Evolutionary conservation across 2,329 filamentous ascomycete genomes (phyloP).

Genomic region (Phyllosticta ampelicida): DNA sequence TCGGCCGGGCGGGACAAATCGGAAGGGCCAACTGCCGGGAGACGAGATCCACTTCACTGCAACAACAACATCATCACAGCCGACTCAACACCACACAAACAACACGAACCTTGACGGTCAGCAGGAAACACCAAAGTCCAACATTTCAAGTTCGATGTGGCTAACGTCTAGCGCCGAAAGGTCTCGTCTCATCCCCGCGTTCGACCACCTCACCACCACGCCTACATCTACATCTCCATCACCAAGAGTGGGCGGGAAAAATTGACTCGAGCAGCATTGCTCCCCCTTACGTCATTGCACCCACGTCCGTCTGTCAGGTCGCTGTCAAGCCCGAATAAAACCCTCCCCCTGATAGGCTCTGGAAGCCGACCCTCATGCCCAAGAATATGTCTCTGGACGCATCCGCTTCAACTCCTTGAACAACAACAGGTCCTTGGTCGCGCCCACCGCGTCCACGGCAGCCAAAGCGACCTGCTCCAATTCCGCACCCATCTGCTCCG

Average conservation of each 20-base stretch:
- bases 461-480: background rate
- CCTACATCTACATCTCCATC: too few species aligned
- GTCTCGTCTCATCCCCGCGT: too few species aligned
- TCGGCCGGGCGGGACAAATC: conserved; percentile 2
- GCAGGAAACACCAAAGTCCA: background rate
- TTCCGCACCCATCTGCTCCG: background rate
- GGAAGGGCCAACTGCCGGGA: background rate
- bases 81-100: background rate
- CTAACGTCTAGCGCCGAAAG: too few species aligned
- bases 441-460: background rate
- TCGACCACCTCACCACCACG: too few species aligned
- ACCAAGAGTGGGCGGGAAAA: too few species aligned
- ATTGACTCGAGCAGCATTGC: too few species aligned
- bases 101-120: background rate
- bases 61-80: background rate
- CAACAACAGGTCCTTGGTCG: background rate
- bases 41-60: background rate
- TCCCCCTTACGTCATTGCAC: too few species aligned
- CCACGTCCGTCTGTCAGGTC: too few species aligned
- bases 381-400: too few species aligned
- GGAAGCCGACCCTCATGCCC: background rate
- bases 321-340: too few species aligned
- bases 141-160: background rate
- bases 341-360: background rate
- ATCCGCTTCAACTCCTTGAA: background rate